Percentiles rank a stretch among this genome's conserved stretches.
These are phyloP conservation scores for Nannizziopsis barbatae DNA, from an alignment of 2,329 filamentous ascomycete species.

Conservation along the genomic window DNA sequence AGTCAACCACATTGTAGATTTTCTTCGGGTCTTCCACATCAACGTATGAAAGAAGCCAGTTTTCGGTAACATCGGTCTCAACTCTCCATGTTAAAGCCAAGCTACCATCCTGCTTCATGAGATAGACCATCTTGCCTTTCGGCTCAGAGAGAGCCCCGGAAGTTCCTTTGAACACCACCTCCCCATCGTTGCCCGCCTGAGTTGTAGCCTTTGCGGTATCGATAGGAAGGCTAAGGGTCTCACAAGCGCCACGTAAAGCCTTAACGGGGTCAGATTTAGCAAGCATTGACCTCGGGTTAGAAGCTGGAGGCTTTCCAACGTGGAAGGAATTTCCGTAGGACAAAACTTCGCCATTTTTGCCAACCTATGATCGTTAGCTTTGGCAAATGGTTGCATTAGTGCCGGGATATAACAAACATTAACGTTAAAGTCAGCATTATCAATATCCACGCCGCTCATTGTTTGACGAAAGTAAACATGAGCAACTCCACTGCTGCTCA, in stretches of 20 bases:
- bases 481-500: constrained; percentile 12
- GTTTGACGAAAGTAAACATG: constrained; percentile 15
- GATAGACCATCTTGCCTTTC: constrained; percentile 12
- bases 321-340: constrained; percentile 14
- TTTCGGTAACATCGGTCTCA: constrained; percentile 14
- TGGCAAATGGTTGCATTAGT: too few relatives aligned
- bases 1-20: constrained; percentile 13
- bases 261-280: constrained; percentile 12
- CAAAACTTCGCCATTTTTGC: constrained; percentile 13
- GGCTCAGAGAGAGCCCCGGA: constrained; percentile 13
- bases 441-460: constrained; percentile 11
- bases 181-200: background rate
- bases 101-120: constrained; percentile 11
- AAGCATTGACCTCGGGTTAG: constrained; percentile 8
- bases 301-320: constrained; percentile 10
- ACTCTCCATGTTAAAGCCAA: constrained; percentile 14
- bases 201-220: constrained; percentile 9
- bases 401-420: constrained; percentile 9
- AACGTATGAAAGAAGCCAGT: constrained; percentile 15
- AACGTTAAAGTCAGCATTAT: constrained; percentile 15
- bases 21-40: constrained; percentile 11
- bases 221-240: constrained; percentile 11
- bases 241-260: constrained; percentile 11
- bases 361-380: constrained; percentile 3
- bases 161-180: constrained; percentile 14